Percentiles rank a stretch among this genome's conserved stretches.
Conservation (phyloP, 1,284 basidiomycete species). For the Trametes versicolor region DNA sequence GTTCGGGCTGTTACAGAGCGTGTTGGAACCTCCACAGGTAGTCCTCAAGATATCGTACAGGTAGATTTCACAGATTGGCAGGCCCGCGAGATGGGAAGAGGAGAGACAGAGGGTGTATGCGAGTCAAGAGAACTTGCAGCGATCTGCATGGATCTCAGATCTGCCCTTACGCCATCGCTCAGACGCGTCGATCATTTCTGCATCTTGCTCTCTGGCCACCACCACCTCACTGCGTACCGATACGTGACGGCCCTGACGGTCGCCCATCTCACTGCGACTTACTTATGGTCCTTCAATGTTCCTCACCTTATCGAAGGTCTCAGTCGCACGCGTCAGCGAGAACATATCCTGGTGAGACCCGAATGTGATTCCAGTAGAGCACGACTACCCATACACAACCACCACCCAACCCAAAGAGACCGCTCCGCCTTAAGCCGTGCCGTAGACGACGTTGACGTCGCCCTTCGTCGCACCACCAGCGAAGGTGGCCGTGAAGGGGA, state of each 20-base stretch:
- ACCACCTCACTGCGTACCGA: not conserved
- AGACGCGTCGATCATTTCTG: conserved; percentile 4
- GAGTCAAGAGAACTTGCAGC: not conserved
- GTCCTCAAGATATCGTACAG: not conserved
- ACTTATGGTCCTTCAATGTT: too few species aligned
- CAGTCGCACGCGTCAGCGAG: not conserved
- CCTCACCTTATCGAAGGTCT: too few species aligned
- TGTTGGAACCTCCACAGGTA: not conserved
- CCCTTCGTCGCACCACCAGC: conserved; percentile 42
- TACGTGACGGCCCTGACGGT: not conserved
- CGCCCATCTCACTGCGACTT: too few species aligned
- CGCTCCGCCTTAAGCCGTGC: conserved; percentile 5
- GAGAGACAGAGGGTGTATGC: not conserved
- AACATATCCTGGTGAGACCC: conserved; percentile 10
- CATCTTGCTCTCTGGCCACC: not conserved
- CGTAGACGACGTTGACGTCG: conserved; percentile 41
- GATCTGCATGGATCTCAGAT: conserved; percentile 23
- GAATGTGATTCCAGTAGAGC: conserved; percentile 15
- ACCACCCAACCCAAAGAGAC: conserved; percentile 9
- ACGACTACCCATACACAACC: conserved; percentile 18
- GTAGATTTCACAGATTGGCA: not conserved
- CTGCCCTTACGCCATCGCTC: conserved; percentile 10
- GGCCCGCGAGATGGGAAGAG: not conserved
- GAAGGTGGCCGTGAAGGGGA: conserved; percentile 46
- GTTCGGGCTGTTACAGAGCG: not conserved